phyloP scores from a whole-genome alignment of 2,329 filamentous ascomycete genomes.

The Monosporascus ibericus region DNA sequence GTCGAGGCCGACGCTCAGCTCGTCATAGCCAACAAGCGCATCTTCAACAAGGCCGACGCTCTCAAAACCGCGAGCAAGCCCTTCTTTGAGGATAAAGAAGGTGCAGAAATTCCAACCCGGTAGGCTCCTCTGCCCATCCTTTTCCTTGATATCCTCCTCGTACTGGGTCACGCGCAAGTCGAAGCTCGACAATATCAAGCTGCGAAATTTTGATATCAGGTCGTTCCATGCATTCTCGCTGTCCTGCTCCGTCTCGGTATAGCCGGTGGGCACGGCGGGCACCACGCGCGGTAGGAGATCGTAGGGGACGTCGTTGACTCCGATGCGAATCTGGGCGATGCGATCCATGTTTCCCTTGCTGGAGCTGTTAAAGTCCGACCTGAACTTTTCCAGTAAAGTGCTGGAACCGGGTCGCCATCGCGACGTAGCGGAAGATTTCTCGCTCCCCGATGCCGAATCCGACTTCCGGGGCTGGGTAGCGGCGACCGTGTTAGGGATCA shows the following conservation, averaged over 20 bases:
- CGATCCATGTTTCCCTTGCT: conserved; percentile 67
- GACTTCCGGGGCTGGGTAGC: conserved; percentile 66
- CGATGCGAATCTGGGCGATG: conserved; percentile 78
- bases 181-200: conserved; percentile 80
- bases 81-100: conserved; percentile 97
- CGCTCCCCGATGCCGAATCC: conserved; percentile 49
- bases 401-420: conserved; percentile 75
- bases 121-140: conserved; percentile 76
- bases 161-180: conserved; percentile 88
- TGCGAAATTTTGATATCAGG: conserved; percentile 79
- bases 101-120: conserved; percentile 99
- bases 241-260: conserved; percentile 69
- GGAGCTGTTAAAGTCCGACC: conserved; percentile 78
- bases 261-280: conserved; percentile 56
- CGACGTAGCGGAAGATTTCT: conserved; percentile 52
- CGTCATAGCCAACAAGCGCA: conserved; percentile 89
- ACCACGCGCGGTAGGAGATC: conserved; percentile 57
- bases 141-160: conserved; percentile 94
- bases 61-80: conserved; percentile 87
- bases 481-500: conserved; percentile 77
- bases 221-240: conserved; percentile 78
- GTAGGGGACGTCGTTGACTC: conserved; percentile 62
- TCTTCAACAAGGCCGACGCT: conserved; percentile 95
- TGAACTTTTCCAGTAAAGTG: conserved; percentile 82
- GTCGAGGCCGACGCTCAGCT: conserved; percentile 83